phyloP scores from a whole-genome alignment of 73 alveolate genomes.

The Durusdinium trenchii region DNA sequence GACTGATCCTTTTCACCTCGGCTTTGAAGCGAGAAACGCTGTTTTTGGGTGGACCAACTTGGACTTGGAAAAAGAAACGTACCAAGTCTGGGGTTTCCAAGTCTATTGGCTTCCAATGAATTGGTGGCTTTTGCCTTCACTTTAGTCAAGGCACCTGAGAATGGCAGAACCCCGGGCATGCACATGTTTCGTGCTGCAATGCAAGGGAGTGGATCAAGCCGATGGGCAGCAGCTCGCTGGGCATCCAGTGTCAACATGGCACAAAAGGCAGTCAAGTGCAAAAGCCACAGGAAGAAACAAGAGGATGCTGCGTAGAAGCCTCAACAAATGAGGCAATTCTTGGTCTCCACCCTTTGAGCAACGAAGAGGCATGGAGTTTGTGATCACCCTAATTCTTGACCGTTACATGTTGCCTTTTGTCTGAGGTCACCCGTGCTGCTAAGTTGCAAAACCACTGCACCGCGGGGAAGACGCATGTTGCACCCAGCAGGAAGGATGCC shows the following conservation, averaged over 20 bases:
- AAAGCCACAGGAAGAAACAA: conserved; percentile 72
- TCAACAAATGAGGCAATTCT: neutral
- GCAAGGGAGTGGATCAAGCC: conserved; percentile 76
- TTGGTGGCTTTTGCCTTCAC: no score
- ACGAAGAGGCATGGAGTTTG: no score
- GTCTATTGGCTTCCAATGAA: no score
- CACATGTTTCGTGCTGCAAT: conserved; percentile 31
- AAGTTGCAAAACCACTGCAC: conserved; percentile 58
- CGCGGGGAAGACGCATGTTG: conserved; percentile 76
- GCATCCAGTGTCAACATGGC: conserved; percentile 95
- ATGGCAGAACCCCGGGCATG: neutral
- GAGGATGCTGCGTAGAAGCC: conserved; percentile 51
- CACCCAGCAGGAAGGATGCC: conserved; percentile 67
- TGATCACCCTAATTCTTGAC: no score
- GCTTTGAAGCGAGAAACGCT: neutral
- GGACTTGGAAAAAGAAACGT: neutral
- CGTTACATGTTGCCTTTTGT: neutral
- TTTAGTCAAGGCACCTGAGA: no score
- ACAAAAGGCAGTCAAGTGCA: conserved; percentile 67
- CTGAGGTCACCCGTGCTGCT: neutral
- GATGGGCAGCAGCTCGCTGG: conserved; percentile 11
- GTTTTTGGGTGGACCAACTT: neutral
- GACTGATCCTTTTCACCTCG: no score
- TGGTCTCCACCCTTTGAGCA: no score
- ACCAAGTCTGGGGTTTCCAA: no score